These are phyloP conservation scores for Viola pubescens DNA, from an alignment of 441 rosid genomes.

Conservation along the genomic window DNA sequence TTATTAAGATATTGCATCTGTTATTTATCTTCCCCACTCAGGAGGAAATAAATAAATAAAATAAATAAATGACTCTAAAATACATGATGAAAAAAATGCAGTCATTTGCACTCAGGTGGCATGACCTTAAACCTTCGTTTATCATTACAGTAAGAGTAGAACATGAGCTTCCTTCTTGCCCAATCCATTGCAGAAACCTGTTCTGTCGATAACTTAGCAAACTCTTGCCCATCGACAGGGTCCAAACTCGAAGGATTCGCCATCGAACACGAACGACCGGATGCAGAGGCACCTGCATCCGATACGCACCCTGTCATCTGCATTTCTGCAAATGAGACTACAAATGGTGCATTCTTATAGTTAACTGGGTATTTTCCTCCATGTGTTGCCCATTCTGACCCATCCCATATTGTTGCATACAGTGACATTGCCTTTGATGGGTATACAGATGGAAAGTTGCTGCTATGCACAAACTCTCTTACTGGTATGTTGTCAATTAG, in stretches of 20 bases:
- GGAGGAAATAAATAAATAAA: no score
- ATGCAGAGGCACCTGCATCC: constrained; percentile 18
- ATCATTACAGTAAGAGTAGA: constrained; percentile 81
- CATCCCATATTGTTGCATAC: constrained; percentile 81
- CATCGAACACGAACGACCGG: constrained; percentile 35
- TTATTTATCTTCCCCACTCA: no score
- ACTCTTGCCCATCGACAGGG: constrained; percentile 62
- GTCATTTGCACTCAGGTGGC: constrained; percentile 66
- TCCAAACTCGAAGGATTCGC: constrained; percentile 46
- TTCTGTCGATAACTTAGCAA: constrained; percentile 46
- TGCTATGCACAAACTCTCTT: constrained; percentile 19
- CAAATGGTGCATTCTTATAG: constrained; percentile 67
- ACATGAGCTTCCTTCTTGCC: constrained; percentile 86
- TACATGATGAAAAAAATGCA: not conserved
- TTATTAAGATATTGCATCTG: no score
- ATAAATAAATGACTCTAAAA: no score
- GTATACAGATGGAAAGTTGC: constrained; percentile 15
- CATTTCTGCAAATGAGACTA: constrained; percentile 49
- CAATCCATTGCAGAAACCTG: constrained; percentile 66
- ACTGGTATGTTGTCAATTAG: constrained; percentile 31
- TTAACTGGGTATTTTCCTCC: constrained; percentile 92
- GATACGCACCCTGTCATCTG: constrained; percentile 48
- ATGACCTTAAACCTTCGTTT: constrained; percentile 51
- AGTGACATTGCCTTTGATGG: constrained; percentile 48
- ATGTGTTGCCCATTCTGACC: constrained; percentile 90